phyloP scores from a whole-genome alignment of 257 asterid genomes.

The Nicotiana tabacum region DNA sequence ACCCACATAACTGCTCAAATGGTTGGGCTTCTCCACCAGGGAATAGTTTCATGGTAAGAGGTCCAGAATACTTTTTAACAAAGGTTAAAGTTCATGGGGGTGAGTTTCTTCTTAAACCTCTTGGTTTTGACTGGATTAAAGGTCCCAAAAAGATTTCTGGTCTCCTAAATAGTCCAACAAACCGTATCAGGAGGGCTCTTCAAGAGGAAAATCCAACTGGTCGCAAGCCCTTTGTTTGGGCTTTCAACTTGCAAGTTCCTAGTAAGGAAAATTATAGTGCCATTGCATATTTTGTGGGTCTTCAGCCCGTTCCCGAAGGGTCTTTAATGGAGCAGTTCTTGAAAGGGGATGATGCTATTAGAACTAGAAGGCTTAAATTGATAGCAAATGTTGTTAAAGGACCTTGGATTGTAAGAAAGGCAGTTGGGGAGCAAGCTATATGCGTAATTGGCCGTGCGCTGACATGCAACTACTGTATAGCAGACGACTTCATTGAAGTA shows the following conservation, averaged over 20 bases:
- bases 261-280: constrained; percentile 70
- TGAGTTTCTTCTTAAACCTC: constrained; percentile 65
- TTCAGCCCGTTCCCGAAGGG: constrained; percentile 36
- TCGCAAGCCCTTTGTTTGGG: constrained; percentile 67
- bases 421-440: constrained; percentile 87
- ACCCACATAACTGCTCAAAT: constrained; percentile 48
- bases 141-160: constrained; percentile 66
- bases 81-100: constrained; percentile 63
- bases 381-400: constrained; percentile 69
- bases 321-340: constrained; percentile 56
- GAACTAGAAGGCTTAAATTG: constrained; percentile 57
- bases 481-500: constrained; percentile 59
- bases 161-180: constrained; percentile 44
- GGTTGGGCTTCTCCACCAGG: constrained; percentile 92
- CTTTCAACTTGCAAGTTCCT: constrained; percentile 82
- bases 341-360: constrained; percentile 51
- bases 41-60: constrained; percentile 65
- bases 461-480: constrained; percentile 44
- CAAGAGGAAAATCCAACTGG: constrained; percentile 37
- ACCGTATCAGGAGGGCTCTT: constrained; percentile 56
- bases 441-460: constrained; percentile 63
- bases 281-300: constrained; percentile 56
- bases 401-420: constrained; percentile 81
- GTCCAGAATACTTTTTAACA: constrained; percentile 57
- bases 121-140: constrained; percentile 89